Conservation (phyloP, 2,329 filamentous ascomycete genomes). For the Nemania abortiva region DNA sequence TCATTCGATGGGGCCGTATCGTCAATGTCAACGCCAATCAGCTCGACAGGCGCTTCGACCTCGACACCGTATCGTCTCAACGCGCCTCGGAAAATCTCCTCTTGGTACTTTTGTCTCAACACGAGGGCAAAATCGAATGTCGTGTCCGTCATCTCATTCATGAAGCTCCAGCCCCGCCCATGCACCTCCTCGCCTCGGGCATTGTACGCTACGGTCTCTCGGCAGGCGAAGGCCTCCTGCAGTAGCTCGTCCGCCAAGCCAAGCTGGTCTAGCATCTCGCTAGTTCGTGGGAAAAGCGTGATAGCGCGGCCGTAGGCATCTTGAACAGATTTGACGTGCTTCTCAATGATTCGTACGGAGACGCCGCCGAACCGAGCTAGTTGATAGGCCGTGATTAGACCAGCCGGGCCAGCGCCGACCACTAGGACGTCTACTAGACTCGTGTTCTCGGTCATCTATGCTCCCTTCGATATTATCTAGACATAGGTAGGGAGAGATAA, state of each 20-base stretch:
- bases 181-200: conserved; percentile 57
- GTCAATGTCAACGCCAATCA: conserved; percentile 54
- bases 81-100: conserved; percentile 62
- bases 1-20: conserved; percentile 26
- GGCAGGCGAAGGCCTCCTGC: conserved; percentile 65
- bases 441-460: conserved; percentile 34
- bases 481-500: neutral
- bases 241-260: conserved; percentile 62
- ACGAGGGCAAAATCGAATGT: conserved; percentile 66
- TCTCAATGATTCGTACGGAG: conserved; percentile 62
- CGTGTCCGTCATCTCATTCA: conserved; percentile 65
- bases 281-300: conserved; percentile 64
- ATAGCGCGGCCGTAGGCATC: conserved; percentile 64
- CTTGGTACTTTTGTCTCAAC: conserved; percentile 66
- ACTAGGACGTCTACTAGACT: conserved; percentile 53
- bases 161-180: conserved; percentile 64
- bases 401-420: conserved; percentile 60
- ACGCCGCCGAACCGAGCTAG: conserved; percentile 56
- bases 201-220: conserved; percentile 63
- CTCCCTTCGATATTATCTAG: neutral
- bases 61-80: conserved; percentile 51
- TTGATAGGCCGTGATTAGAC: conserved; percentile 59
- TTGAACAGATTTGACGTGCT: conserved; percentile 59
- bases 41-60: conserved; percentile 54
- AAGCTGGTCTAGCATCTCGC: conserved; percentile 65